Evolutionary conservation across 805 yeast genomes (phyloP).

Genomic region (Candida oleophila): DNA sequence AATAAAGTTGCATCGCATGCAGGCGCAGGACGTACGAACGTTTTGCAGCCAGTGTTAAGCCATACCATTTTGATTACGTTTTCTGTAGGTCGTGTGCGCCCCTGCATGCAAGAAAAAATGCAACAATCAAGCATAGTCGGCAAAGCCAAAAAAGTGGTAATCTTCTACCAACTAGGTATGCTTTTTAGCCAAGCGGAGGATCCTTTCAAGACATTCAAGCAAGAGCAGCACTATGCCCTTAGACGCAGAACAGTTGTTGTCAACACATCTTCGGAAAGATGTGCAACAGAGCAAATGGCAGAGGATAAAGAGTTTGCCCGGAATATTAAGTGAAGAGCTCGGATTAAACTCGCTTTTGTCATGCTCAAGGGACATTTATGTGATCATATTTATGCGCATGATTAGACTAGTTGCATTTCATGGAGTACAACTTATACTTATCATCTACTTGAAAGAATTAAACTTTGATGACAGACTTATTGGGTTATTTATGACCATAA

Average conservation of each 20-base stretch:
- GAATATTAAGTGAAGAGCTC: constrained; percentile 25
- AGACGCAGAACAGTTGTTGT: constrained; percentile 3
- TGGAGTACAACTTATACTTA: constrained; percentile 39
- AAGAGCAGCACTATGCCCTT: background rate
- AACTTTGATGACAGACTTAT: constrained; percentile 42
- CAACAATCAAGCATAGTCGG: background rate
- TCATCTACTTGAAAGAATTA: constrained; percentile 41
- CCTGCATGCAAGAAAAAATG: background rate
- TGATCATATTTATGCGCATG: constrained; percentile 31
- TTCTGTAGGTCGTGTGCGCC: background rate
- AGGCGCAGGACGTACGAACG: too few species aligned
- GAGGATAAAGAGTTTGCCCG: constrained; percentile 9
- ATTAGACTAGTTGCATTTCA: constrained; percentile 37
- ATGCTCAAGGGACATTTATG: constrained; percentile 31
- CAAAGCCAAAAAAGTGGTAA: background rate
- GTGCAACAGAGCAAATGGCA: background rate
- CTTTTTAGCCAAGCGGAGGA: too few species aligned
- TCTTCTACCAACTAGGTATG: too few species aligned
- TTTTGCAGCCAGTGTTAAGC: too few species aligned
- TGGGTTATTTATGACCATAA: constrained; percentile 50
- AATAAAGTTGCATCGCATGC: too few species aligned
- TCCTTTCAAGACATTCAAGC: too few species aligned
- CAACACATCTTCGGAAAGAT: background rate
- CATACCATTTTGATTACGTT: background rate
- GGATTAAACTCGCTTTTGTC: constrained; percentile 30